Percentiles rank a stretch among this genome's conserved stretches.
phyloP scores from a whole-genome alignment of 495 filamentous ascomycete genomes.

The Hypomontagnella monticulosa region DNA sequence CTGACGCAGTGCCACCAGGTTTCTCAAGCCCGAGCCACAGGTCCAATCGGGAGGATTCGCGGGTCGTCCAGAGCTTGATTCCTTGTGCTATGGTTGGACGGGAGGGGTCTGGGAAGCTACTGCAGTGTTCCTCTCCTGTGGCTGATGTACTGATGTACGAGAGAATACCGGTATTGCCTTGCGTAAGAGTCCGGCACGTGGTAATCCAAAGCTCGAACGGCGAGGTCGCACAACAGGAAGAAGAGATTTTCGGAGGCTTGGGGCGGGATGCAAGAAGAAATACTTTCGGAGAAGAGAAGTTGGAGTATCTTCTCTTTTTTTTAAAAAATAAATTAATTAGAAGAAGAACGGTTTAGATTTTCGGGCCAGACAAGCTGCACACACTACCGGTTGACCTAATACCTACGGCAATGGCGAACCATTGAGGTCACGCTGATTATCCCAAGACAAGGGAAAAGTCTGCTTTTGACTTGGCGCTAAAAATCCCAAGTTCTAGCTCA shows the following conservation, averaged over 20 bases:
- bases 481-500: conserved; percentile 4
- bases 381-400: no score
- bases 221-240: conserved; percentile 5
- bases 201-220: conserved; percentile 1
- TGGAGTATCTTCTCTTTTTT: no score
- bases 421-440: conserved; percentile 16
- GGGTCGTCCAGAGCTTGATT: conserved; percentile 25
- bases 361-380: not conserved
- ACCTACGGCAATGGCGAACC: not conserved
- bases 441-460: conserved; percentile 21
- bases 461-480: conserved; percentile 19
- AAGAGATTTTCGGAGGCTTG: conserved; percentile 5
- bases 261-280: not conserved
- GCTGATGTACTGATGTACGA: conserved; percentile 11
- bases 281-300: not conserved
- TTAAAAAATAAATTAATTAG: no score
- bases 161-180: not conserved
- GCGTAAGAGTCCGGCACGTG: conserved; percentile 21
- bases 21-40: conserved; percentile 28
- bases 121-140: conserved; percentile 7
- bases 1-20: conserved; percentile 31
- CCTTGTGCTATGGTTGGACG: conserved; percentile 28
- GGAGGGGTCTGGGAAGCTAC: conserved; percentile 19
- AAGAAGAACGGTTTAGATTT: no score
- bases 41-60: conserved; percentile 42